Evolutionary conservation across 2,329 filamentous ascomycete genomes (phyloP).

Genomic region (Trichothecium sympodiale): DNA sequence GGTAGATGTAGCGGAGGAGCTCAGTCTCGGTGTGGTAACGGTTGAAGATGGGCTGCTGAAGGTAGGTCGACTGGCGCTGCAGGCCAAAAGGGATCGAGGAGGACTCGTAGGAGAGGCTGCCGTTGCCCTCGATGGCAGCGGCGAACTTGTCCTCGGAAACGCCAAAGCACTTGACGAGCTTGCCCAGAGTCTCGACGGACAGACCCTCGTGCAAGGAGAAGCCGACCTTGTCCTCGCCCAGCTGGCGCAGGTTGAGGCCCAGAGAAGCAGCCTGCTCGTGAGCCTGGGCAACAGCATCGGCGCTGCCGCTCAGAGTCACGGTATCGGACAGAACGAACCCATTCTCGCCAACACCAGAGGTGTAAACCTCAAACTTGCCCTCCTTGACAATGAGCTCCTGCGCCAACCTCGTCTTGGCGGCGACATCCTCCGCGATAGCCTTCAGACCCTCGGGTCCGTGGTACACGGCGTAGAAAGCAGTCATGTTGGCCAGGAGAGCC

Average conservation of each 20-base stretch:
- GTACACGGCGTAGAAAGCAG: constrained; percentile 86
- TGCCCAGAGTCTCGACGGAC: constrained; percentile 11
- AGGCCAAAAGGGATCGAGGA: constrained; percentile 44
- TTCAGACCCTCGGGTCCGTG: constrained; percentile 78
- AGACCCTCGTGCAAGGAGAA: constrained; percentile 19
- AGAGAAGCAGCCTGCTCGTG: constrained; percentile 6
- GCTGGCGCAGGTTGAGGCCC: constrained; percentile 1
- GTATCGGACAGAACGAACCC: constrained; percentile 67
- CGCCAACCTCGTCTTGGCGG: constrained; percentile 48
- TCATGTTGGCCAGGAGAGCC: constrained; percentile 90
- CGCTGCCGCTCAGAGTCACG: constrained; percentile 48
- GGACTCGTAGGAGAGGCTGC: constrained; percentile 12
- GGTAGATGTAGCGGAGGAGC: constrained; percentile 84
- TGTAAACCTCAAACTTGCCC: constrained; percentile 49
- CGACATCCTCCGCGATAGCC: constrained; percentile 66
- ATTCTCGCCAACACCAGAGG: constrained; percentile 43
- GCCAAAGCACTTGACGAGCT: constrained; percentile 13
- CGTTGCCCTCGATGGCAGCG: constrained; percentile 11
- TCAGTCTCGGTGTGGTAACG: constrained; percentile 91
- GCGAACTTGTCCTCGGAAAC: constrained; percentile 14
- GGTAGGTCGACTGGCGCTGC: constrained; percentile 60
- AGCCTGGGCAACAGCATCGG: constrained; percentile 10
- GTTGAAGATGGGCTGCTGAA: constrained; percentile 92
- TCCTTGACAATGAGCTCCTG: constrained; percentile 34
- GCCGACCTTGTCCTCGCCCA: constrained; percentile 18